These are phyloP conservation scores for Cryptococcus deneoformans DNA, from an alignment of 1,284 basidiomycete species.

Conservation along the genomic window DNA sequence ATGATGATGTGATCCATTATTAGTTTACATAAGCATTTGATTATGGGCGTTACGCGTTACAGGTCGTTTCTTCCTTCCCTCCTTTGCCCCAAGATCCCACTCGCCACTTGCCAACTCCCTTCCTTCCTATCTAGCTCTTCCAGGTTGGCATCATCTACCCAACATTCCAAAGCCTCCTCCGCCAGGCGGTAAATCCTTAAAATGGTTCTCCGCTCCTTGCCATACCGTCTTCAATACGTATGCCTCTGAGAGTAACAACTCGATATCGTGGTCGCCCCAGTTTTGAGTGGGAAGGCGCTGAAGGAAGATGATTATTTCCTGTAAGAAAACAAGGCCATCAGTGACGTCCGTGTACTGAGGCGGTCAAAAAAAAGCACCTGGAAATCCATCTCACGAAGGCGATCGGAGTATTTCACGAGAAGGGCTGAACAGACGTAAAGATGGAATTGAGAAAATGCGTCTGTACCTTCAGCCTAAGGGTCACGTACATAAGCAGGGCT, in stretches of 20 bases:
- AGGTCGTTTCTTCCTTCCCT: no score
- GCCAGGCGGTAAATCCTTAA: constrained; percentile 50
- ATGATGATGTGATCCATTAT: no score
- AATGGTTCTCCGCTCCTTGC: constrained; percentile 92
- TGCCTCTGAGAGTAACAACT: constrained; percentile 91
- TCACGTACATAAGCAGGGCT: no score
- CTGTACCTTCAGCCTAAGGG: constrained; percentile 82
- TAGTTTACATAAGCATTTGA: no score
- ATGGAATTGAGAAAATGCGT: constrained; percentile 96
- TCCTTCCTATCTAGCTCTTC: not conserved
- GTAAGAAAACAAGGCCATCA: not conserved
- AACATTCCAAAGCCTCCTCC: constrained; percentile 42
- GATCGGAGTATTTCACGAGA: constrained; percentile 86
- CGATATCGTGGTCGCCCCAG: constrained; percentile 95
- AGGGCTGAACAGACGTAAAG: constrained; percentile 95
- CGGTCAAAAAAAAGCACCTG: constrained; percentile 59
- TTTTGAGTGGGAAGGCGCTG: constrained; percentile 92
- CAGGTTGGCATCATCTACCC: constrained; percentile 25
- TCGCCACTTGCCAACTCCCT: no score
- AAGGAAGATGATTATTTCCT: constrained; percentile 99
- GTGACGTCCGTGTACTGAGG: not conserved
- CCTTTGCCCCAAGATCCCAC: not conserved
- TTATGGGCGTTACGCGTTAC: no score
- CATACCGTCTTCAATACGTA: constrained; percentile 92
- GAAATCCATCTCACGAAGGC: constrained; percentile 90